phyloP scores from a whole-genome alignment of 352 stramenopile genomes.

The Phytophthora pluvialis region DNA sequence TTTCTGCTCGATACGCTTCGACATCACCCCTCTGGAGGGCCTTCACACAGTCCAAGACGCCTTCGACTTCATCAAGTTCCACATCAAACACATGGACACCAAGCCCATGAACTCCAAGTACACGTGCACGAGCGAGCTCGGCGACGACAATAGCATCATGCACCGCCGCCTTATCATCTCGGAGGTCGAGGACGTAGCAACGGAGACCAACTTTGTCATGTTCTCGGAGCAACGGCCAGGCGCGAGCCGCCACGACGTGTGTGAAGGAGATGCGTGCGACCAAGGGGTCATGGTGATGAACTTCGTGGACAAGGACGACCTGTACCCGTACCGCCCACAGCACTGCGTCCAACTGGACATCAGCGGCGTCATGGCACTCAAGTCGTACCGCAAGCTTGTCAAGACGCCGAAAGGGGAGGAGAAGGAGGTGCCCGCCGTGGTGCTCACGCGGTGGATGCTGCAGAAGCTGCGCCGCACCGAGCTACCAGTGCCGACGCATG shows the following conservation, averaged over 20 bases:
- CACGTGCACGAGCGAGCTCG: conserved; percentile 35
- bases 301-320: conserved; percentile 42
- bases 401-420: conserved; percentile 27
- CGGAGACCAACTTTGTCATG: conserved; percentile 52
- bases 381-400: conserved; percentile 32
- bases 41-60: conserved; percentile 40
- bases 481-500: conserved; percentile 28
- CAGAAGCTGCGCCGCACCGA: conserved; percentile 36
- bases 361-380: conserved; percentile 39
- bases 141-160: conserved; percentile 38
- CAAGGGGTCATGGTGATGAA: conserved; percentile 44
- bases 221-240: conserved; percentile 33
- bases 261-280: conserved; percentile 20
- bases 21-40: conserved; percentile 41
- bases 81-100: conserved; percentile 50
- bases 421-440: conserved; percentile 34
- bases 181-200: conserved; percentile 39
- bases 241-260: conserved; percentile 2
- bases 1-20: conserved; percentile 51
- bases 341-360: conserved; percentile 43
- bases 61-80: conserved; percentile 47
- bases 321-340: conserved; percentile 41
- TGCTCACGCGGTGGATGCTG: conserved; percentile 37
- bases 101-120: conserved; percentile 37
- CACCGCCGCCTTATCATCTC: conserved; percentile 46